Conservation (phyloP, 202 grass and related monocot species). For the Zizania palustris region DNA sequence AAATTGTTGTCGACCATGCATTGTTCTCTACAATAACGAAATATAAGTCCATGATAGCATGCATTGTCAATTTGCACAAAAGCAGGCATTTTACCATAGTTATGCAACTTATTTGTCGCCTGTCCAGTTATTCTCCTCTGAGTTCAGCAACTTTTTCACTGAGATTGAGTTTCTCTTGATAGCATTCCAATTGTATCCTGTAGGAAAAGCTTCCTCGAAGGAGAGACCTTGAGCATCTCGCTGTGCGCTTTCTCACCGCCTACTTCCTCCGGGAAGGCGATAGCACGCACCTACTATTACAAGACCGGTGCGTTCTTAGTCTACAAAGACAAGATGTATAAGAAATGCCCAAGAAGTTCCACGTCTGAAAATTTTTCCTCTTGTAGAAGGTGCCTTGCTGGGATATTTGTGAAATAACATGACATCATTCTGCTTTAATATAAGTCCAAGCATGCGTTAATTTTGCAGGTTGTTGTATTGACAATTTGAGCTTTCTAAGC, state of each 20-base stretch:
- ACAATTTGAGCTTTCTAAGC: neutral
- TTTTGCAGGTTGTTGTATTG: conserved; percentile 4
- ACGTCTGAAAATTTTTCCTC: neutral
- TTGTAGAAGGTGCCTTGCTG: neutral
- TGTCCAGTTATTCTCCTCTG: neutral
- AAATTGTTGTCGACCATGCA: neutral
- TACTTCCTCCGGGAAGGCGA: conserved; percentile 62
- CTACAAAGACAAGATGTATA: conserved; percentile 59
- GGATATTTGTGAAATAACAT: neutral
- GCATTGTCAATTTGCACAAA: neutral
- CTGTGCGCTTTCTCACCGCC: conserved; percentile 83
- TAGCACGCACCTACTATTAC: conserved; percentile 66
- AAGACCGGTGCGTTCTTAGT: conserved; percentile 70
- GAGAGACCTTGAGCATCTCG: conserved; percentile 38
- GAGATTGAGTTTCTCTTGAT: neutral
- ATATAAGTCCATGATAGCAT: neutral
- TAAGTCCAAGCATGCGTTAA: neutral
- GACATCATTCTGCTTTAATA: neutral
- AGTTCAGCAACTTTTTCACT: neutral
- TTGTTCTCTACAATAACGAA: neutral
- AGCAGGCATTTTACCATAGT: neutral
- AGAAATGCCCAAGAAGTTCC: neutral
- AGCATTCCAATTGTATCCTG: conserved; percentile 16
- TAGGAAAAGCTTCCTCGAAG: conserved; percentile 60
- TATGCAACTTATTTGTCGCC: neutral